Evolutionary conservation across 2,329 filamentous ascomycete genomes (phyloP).

Genomic region (Paecilomyces dactylethromorphus): DNA sequence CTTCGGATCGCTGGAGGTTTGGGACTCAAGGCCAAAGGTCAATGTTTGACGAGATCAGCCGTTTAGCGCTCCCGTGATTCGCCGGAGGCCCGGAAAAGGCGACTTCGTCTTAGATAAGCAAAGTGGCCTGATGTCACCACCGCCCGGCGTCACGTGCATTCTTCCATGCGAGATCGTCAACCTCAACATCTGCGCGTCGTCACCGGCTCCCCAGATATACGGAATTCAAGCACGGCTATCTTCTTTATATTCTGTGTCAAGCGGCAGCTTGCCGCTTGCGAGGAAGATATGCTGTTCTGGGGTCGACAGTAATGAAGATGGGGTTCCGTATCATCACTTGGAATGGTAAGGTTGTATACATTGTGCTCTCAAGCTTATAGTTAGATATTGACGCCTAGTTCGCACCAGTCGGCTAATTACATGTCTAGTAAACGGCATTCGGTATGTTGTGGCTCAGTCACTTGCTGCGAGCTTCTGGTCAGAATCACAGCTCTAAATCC

Average conservation of each 20-base stretch:
- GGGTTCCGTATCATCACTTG: constrained; percentile 75
- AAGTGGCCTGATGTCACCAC: constrained; percentile 2
- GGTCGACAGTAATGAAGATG: constrained; percentile 44
- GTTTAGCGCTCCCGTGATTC: constrained; percentile 25
- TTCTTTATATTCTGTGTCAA: not conserved
- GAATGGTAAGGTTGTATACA: constrained; percentile 58
- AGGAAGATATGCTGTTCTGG: constrained; percentile 9
- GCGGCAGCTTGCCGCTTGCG: constrained; percentile 3
- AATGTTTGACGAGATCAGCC: constrained; percentile 13
- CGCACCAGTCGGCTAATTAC: not conserved
- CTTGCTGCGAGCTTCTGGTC: not conserved
- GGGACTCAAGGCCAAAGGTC: constrained; percentile 2
- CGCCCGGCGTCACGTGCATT: constrained; percentile 13
- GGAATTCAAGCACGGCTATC: not conserved
- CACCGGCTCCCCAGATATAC: not conserved
- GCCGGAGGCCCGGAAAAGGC: constrained; percentile 6
- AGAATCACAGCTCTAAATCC: not conserved
- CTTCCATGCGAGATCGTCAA: not conserved
- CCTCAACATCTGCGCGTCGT: not conserved
- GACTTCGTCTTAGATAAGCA: not conserved
- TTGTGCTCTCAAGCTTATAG: not conserved
- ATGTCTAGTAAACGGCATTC: constrained; percentile 67
- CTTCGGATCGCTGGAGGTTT: constrained; percentile 3
- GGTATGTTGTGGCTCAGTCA: constrained; percentile 37
- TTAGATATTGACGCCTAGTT: not conserved